phyloP scores from a whole-genome alignment of 2,329 filamentous ascomycete genomes.

The Cryoendolithus antarcticus region DNA sequence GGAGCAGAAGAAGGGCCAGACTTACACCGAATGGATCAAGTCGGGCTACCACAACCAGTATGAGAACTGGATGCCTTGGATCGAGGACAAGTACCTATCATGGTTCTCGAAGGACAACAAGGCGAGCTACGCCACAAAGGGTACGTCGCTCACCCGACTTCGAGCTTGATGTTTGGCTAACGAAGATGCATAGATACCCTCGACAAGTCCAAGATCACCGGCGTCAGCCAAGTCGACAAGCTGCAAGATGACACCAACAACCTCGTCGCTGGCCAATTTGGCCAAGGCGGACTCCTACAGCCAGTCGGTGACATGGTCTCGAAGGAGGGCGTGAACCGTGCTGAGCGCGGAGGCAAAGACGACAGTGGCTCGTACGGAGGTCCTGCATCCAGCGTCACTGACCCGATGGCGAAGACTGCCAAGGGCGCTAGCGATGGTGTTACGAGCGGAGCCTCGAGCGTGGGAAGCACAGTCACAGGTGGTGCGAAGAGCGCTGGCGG shows the following conservation, averaged over 20 bases:
- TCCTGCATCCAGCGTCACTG: conserved; percentile 21
- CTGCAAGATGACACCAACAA: conserved; percentile 56
- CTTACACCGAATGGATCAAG: conserved; percentile 44
- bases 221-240: conserved; percentile 52
- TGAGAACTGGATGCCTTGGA: conserved; percentile 64
- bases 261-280: conserved; percentile 51
- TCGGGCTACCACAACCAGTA: conserved; percentile 60
- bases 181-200: conserved; percentile 42
- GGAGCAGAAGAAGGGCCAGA: conserved; percentile 21
- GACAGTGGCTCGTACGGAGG: conserved; percentile 39
- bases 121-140: conserved; percentile 56
- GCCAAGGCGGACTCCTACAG: conserved; percentile 54
- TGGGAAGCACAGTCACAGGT: conserved; percentile 15
- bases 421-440: conserved; percentile 9
- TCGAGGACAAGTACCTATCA: conserved; percentile 59
- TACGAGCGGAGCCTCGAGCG: conserved; percentile 13
- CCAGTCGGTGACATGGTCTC: conserved; percentile 50
- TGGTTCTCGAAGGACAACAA: conserved; percentile 72
- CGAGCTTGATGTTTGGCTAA: no score
- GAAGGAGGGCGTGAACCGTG: conserved; percentile 54
- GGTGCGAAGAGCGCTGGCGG: conserved; percentile 23
- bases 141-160: conserved; percentile 29
- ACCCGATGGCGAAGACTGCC: conserved; percentile 16
- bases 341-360: conserved; percentile 52
- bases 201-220: conserved; percentile 57